phyloP scores from a whole-genome alignment of 768 basidiomycete genomes.

The Mycena galericulata region DNA sequence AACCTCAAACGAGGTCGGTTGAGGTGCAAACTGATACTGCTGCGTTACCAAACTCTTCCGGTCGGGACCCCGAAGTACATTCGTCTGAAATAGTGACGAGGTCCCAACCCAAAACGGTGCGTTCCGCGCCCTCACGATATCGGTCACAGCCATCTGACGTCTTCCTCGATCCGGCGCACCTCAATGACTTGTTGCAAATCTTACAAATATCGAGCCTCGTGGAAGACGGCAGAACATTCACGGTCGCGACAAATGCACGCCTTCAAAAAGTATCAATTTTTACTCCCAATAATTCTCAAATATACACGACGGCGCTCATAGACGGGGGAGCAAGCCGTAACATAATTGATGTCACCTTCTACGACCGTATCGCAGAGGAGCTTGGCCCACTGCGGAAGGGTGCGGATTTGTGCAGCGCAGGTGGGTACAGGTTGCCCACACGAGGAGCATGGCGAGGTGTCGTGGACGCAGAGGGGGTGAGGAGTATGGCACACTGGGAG shows the following conservation, averaged over 20 bases:
- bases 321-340: neutral
- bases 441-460: neutral
- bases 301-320: neutral
- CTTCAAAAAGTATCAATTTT: neutral
- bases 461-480: neutral
- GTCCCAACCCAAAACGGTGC: slow-evolving; percentile 8
- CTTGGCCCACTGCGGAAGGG: neutral
- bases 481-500: neutral
- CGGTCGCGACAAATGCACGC: neutral
- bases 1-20: slow-evolving; percentile 10
- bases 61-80: slow-evolving; percentile 10
- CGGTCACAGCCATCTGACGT: neutral
- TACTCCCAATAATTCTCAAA: neutral
- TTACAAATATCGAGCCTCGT: neutral
- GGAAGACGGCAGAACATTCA: neutral
- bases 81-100: slow-evolving; percentile 7
- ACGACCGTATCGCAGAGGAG: neutral
- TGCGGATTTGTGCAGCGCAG: neutral
- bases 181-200: neutral
- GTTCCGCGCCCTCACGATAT: neutral
- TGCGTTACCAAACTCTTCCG: slow-evolving; percentile 10
- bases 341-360: neutral
- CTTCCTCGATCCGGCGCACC: neutral
- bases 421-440: neutral
- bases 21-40: slow-evolving; percentile 4